Conservation (phyloP, 2,329 filamentous ascomycete genomes). For the Albifimbria verrucaria region DNA sequence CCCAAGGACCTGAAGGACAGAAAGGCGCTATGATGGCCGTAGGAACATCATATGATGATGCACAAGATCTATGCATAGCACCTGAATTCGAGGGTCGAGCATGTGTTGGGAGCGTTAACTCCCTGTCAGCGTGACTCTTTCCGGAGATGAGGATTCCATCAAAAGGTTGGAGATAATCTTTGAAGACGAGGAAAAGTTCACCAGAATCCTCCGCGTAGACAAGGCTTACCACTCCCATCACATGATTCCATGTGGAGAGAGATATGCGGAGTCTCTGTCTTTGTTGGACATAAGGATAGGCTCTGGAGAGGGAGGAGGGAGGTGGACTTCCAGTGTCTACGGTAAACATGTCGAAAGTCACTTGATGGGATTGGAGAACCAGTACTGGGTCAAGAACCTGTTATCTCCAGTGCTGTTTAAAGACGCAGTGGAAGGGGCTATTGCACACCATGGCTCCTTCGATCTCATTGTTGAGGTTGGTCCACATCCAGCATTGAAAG, state of each 20-base stretch:
- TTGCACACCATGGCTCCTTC: conserved; percentile 8
- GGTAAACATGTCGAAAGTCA: no score
- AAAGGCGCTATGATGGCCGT: conserved; percentile 16
- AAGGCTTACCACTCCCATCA: conserved; percentile 1
- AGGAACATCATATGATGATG: conserved; percentile 15
- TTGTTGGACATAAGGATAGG: neutral
- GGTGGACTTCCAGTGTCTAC: neutral
- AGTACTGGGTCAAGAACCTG: conserved; percentile 38
- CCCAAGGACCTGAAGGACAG: neutral
- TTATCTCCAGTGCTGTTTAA: conserved; percentile 28
- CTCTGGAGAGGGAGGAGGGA: neutral
- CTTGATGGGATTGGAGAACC: no score
- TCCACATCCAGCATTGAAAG: conserved; percentile 42
- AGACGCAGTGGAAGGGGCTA: conserved; percentile 17
- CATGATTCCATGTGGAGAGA: neutral
- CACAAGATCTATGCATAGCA: conserved; percentile 2
- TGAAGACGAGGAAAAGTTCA: conserved; percentile 24
- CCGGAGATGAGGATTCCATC: conserved; percentile 26
- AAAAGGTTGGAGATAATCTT: conserved; percentile 15
- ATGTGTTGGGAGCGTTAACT: conserved; percentile 21
- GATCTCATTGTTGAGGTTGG: conserved; percentile 38
- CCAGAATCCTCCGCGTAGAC: conserved; percentile 32
- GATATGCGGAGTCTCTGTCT: neutral
- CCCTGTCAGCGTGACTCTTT: conserved; percentile 20
- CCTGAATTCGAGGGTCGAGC: conserved; percentile 13